phyloP scores from a whole-genome alignment of 164 flowering plant genomes.

The Nymphaea thermarum region DNA sequence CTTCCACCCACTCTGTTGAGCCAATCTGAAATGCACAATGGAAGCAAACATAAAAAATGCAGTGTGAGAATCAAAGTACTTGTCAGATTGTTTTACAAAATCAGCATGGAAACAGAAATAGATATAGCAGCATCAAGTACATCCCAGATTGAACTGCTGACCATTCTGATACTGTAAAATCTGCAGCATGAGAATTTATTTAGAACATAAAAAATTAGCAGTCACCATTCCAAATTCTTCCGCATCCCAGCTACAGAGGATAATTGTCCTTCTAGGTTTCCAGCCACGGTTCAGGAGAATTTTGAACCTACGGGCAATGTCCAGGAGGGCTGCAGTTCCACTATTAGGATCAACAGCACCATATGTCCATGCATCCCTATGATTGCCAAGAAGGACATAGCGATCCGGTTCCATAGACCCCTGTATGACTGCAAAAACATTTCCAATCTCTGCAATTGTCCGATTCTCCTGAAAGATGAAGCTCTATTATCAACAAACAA shows the following conservation, averaged over 20 bases:
- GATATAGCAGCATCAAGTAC: too few species aligned
- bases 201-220: background rate
- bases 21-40: slow-evolving; percentile 48
- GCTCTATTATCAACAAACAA: background rate
- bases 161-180: slow-evolving; percentile 8
- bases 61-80: background rate
- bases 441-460: slow-evolving; percentile 43
- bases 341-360: slow-evolving; percentile 99
- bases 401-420: slow-evolving; percentile 89
- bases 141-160: too few species aligned
- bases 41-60: background rate
- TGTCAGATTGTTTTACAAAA: too few species aligned
- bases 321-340: slow-evolving; percentile 92
- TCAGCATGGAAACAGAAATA: too few species aligned
- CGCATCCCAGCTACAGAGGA: slow-evolving; percentile 99
- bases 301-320: slow-evolving; percentile 67
- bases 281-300: slow-evolving; percentile 53
- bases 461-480: slow-evolving; percentile 47
- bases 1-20: slow-evolving; percentile 98
- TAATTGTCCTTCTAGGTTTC: slow-evolving; percentile 76
- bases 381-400: slow-evolving; percentile 83
- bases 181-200: slow-evolving; percentile 22
- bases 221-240: slow-evolving; percentile 99
- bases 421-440: slow-evolving; percentile 69
- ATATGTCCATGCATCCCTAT: slow-evolving; percentile 98